Conservation (phyloP, 1,139 yeast species). For the Suhomyces ambrosiae region DNA sequence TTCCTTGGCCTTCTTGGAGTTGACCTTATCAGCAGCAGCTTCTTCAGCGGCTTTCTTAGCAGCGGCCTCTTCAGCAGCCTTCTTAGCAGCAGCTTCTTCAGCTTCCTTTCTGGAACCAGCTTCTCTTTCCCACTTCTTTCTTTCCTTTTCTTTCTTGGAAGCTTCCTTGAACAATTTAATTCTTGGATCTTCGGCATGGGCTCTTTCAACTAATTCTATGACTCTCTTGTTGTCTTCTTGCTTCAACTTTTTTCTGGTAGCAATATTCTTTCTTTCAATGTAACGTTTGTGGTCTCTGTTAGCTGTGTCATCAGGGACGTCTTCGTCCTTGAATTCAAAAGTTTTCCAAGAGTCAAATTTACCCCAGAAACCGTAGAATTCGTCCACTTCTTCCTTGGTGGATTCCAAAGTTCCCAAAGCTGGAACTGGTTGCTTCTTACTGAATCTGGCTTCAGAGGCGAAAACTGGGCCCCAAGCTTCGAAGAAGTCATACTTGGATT, state of each 20-base stretch:
- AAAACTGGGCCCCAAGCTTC: slow-evolving; percentile 94
- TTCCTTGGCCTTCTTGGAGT: slow-evolving; percentile 89
- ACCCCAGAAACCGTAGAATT: slow-evolving; percentile 89
- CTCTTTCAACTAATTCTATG: slow-evolving; percentile 85
- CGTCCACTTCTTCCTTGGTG: slow-evolving; percentile 81
- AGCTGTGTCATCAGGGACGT: slow-evolving; percentile 98
- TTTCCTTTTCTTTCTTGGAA: slow-evolving; percentile 93
- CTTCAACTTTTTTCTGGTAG: slow-evolving; percentile 96
- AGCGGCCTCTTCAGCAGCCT: slow-evolving; percentile 80
- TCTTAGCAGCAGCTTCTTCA: slow-evolving; percentile 76
- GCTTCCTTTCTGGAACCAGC: slow-evolving; percentile 97
- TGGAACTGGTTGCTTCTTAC: slow-evolving; percentile 89
- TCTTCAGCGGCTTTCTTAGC: slow-evolving; percentile 78
- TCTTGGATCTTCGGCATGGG: slow-evolving; percentile 90
- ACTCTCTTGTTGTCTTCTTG: slow-evolving; percentile 95
- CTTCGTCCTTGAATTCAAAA: slow-evolving; percentile 97
- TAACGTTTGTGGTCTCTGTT: slow-evolving; percentile 99
- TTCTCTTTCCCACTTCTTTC: slow-evolving; percentile 96
- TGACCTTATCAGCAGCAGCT: slow-evolving; percentile 66
- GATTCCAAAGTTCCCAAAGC: slow-evolving; percentile 68
- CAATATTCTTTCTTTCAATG: slow-evolving; percentile 95
- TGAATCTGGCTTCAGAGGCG: slow-evolving; percentile 87
- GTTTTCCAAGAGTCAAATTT: slow-evolving; percentile 98
- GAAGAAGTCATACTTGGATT: slow-evolving; percentile 72
- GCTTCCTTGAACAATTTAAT: slow-evolving; percentile 89